Percentiles rank a stretch among this genome's conserved stretches.
Evolutionary conservation across 495 filamentous ascomycete species (phyloP).

Genomic region (Podospora pseudocomata): DNA sequence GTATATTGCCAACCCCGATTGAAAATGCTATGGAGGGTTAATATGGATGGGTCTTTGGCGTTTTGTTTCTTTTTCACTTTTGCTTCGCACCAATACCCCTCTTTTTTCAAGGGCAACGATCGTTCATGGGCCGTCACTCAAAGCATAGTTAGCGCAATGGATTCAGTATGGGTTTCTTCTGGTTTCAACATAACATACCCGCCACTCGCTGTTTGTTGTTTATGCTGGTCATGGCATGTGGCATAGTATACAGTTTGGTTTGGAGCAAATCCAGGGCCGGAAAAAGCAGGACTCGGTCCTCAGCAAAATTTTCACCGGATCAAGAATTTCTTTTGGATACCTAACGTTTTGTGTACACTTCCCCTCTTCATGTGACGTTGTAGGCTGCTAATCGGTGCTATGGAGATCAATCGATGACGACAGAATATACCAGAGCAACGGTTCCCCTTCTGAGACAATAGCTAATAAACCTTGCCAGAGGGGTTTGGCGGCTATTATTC

Average conservation of each 20-base stretch:
- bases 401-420: background rate
- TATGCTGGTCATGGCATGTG: background rate
- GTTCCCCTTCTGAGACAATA: background rate
- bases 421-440: background rate
- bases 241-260: background rate
- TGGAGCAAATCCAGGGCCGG: background rate
- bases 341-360: background rate
- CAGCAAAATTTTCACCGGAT: background rate
- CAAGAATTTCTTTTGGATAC: background rate
- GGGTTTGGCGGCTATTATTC: background rate
- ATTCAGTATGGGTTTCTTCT: background rate
- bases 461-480: background rate
- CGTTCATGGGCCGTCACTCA: background rate
- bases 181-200: background rate
- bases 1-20: constrained; percentile 93
- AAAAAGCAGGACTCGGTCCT: background rate
- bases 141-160: constrained; percentile 4
- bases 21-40: constrained; percentile 24
- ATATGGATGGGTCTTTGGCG: background rate
- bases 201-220: background rate
- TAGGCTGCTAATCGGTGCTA: background rate
- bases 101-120: background rate
- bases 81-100: background rate
- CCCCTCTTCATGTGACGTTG: background rate
- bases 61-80: background rate